Base-by-base conservation (phyloP, 345 rosid species). In the Bruguiera sexangula region DNA sequence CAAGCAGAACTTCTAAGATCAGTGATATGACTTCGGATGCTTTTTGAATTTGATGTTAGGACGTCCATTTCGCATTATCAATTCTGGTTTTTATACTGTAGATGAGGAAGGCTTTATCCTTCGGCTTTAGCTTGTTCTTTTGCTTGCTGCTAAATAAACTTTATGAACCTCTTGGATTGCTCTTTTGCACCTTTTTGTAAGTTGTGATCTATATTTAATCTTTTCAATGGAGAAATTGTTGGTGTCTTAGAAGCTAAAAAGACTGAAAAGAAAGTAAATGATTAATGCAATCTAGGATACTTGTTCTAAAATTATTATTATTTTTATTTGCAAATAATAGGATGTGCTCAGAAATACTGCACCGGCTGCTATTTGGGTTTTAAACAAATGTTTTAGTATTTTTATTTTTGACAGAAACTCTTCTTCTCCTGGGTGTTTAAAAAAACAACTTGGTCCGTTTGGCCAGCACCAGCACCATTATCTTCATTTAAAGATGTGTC, bases 341-440 rank as follows among this genome's bases (percentile, higher is more conserved):
- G 4, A 43, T 43, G 50, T 8, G 18, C 18, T 43, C 3, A 18
- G 18, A 43, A 43, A 13, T 13, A 43, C 50, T 43, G 50, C 50
- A 43, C 5, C 5, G 5, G 5, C 50, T 43, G 13, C 50, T 3
- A 13, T 13, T 13, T 43, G 50, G 3, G 50, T 43, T 43, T 43
- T 43, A 0, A 43, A 43, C 50, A 13, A 43, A 43, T 13, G 16
- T 13, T 43, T 31, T 63, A 30, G 29, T 37, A 10, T 52, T 32
- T 8, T 65, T 48, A 20, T 36, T 51, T 15, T 31, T 46, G 68
- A 67, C 60, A 34, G 58, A 68, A 65, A 26, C 59, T 63, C 29
- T 29, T 69, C n/a, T 70, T 74, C 70, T 78, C 78, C 55, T 72
- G 59, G 34, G 64, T 6, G 53, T 34, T 73, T 10, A 68, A 73